Base-by-base conservation (phyloP, 352 stramenopile genomes). In the Phytophthora palmivora region DNA sequence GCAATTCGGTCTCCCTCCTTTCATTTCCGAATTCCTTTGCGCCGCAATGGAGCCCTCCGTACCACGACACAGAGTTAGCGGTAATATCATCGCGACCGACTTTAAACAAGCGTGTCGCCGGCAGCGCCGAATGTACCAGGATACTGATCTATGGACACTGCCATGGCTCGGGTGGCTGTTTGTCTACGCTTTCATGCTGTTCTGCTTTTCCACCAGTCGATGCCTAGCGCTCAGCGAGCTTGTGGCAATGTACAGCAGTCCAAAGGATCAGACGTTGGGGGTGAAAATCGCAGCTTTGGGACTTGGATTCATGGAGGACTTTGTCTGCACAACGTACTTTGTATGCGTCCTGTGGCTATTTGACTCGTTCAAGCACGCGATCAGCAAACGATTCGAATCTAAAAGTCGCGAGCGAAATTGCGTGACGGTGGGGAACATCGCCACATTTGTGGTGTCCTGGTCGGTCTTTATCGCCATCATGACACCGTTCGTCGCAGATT, bases 401-500 rank as follows among this genome's bases (percentile, higher is more conserved):
- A 18, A 63, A 57, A 28, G 16, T 9, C 32, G 41, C 2, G 10
- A 63, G 6, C 34, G 14, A 34, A 50, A 18, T n/a, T 43, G 28
- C 9, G n/a, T 34, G n/a, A 14, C 10, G 21, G 38, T 53, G 5
- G 58, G 16, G 12, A 47, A 33, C 26, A 19, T 28, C 8, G 39
- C 33, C 19, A 66, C 39, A 3, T 66, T 66, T 60, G 16, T 32
- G 9, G 39, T 60, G 12, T 66, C 58, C 10, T 66, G 58, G 58
- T 6, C 53, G 15, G 46, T 84, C 6, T 76, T 77, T 38, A 46
- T 66, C 2, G 14, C 45, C 2, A 58, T 51, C n/a, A 39, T 80
- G 14, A 36, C 53, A 1, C 70, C 70, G 16, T 79, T 84, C 46
- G 37, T 57, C 6, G 56, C 60, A 9, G 74, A 82, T 44, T 47